phyloP scores from a whole-genome alignment of 1,139 yeast species.

The Candida tetrigidarum region DNA sequence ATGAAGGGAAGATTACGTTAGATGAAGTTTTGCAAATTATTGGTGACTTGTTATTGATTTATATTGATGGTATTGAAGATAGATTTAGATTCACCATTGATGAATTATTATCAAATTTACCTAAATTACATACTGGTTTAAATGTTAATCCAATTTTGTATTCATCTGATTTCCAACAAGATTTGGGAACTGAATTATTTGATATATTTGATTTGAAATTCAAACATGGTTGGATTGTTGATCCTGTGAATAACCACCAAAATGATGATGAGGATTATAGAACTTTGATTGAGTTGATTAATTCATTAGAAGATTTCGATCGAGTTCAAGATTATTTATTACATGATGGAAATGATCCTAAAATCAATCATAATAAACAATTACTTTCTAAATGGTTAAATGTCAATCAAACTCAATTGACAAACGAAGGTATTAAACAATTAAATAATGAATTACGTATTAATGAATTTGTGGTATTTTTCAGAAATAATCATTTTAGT shows the following conservation, averaged over 20 bases:
- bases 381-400: constrained; percentile 46
- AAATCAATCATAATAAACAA: constrained; percentile 18
- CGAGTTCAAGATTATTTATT: constrained; percentile 46
- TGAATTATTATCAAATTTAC: constrained; percentile 54
- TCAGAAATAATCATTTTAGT: constrained; percentile 84
- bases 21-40: constrained; percentile 44
- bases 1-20: constrained; percentile 28
- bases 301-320: constrained; percentile 45
- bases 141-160: constrained; percentile 70
- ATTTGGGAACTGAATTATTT: constrained; percentile 41
- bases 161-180: constrained; percentile 61
- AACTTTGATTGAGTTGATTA: constrained; percentile 25
- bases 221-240: constrained; percentile 57
- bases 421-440: constrained; percentile 59
- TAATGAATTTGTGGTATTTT: constrained; percentile 61
- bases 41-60: constrained; percentile 45
- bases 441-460: constrained; percentile 44
- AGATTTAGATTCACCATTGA: constrained; percentile 27
- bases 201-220: constrained; percentile 43
- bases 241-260: constrained; percentile 19
- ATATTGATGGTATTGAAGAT: constrained; percentile 19
- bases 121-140: constrained; percentile 72
- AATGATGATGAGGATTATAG: constrained; percentile 25
- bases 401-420: constrained; percentile 69
- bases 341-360: constrained; percentile 19